phyloP scores from a whole-genome alignment of 2,329 filamentous ascomycete species.

The Neophaeococcomyces mojaviensis region DNA sequence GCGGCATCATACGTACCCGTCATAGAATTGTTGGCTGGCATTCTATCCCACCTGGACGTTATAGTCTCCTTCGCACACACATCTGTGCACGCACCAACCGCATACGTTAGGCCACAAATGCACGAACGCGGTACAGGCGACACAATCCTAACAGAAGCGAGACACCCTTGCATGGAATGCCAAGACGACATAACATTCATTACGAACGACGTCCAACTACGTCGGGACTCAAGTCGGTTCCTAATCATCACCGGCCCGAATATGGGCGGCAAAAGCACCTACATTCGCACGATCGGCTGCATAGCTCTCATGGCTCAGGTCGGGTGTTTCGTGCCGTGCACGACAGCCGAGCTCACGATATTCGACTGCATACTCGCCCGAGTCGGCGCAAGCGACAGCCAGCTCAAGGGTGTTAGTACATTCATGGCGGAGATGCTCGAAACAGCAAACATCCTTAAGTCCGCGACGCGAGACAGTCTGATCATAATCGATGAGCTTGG shows the following conservation, averaged over 20 bases:
- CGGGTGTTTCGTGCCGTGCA: constrained; percentile 90
- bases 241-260: constrained; percentile 96
- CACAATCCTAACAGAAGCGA: constrained; percentile 83
- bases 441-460: constrained; percentile 96
- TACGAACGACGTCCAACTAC: constrained; percentile 85
- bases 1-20: constrained; percentile 92
- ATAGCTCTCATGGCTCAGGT: constrained; percentile 96
- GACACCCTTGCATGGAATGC: constrained; percentile 97
- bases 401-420: constrained; percentile 94
- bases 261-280: constrained; percentile 98
- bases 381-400: constrained; percentile 90
- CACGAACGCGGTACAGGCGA: constrained; percentile 80
- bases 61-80: constrained; percentile 90
- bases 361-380: constrained; percentile 96
- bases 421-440: constrained; percentile 99
- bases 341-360: constrained; percentile 83
- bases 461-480: constrained; percentile 84
- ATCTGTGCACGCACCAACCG: constrained; percentile 82
- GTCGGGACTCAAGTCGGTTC: constrained; percentile 74
- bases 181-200: constrained; percentile 98
- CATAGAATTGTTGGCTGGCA: constrained; percentile 76
- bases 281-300: constrained; percentile 94
- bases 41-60: constrained; percentile 89
- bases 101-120: constrained; percentile 85
- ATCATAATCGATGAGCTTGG: constrained; percentile 99